These are phyloP conservation scores for Solanum habrochaites DNA, from an alignment of 257 asterid species.

Conservation along the genomic window DNA sequence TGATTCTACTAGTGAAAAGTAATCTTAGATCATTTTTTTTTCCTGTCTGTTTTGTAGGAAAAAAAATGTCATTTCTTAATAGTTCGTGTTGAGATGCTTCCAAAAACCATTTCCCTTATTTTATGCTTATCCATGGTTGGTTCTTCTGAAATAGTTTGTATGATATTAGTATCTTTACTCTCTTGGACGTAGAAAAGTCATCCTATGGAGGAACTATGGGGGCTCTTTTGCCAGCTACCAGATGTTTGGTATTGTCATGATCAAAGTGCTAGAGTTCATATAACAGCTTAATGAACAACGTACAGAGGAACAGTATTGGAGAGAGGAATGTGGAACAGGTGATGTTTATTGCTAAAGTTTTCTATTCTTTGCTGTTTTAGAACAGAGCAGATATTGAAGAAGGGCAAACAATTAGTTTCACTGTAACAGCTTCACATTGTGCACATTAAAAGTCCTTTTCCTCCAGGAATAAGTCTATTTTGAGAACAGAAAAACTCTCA, in stretches of 20 bases:
- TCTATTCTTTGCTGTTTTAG: background rate
- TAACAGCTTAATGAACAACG: slow-evolving; percentile 37
- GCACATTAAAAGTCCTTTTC: background rate
- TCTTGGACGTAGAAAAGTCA: background rate
- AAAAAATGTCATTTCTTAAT: background rate
- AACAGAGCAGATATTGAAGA: background rate
- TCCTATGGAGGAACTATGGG: slow-evolving; percentile 1
- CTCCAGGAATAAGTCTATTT: background rate
- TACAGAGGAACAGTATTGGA: slow-evolving; percentile 29
- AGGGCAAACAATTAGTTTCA: background rate
- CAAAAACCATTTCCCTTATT: background rate
- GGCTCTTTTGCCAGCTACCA: background rate
- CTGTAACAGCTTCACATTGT: background rate
- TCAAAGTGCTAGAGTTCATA: slow-evolving; percentile 12
- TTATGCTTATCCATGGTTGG: background rate
- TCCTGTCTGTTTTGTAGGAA: background rate
- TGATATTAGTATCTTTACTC: background rate
- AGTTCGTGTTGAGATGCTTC: background rate
- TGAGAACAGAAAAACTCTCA: background rate
- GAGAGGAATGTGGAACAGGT: slow-evolving; percentile 59
- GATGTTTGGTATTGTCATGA: slow-evolving; percentile 10
- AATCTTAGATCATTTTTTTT: background rate
- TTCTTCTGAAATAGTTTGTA: background rate
- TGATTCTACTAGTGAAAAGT: background rate
- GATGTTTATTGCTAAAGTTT: background rate